A percentile compares a stretch with the other conserved stretches of the same genome.
phyloP scores from a whole-genome alignment of 768 basidiomycete genomes.

The Boletellus ananiceps region DNA sequence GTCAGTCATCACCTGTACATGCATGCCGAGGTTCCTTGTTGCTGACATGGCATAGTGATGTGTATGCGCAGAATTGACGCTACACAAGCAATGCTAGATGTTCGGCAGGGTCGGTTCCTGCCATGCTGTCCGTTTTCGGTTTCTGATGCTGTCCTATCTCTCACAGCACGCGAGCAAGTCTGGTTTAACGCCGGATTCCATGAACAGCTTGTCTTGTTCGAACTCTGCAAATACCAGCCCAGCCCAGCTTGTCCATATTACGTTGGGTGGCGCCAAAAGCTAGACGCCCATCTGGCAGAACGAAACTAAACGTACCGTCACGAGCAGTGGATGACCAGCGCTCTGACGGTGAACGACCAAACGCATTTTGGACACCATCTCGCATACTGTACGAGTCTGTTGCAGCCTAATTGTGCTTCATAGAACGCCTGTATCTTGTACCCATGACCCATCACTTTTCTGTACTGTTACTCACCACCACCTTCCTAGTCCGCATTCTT shows the following conservation, averaged over 20 bases:
- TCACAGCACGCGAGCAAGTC: slow-evolving; percentile 65
- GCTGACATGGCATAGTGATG: slow-evolving; percentile 51
- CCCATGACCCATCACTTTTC: slow-evolving; percentile 7
- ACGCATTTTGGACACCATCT: slow-evolving; percentile 3
- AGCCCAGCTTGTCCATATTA: slow-evolving; percentile 60
- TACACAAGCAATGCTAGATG: slow-evolving; percentile 54
- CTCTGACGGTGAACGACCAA: slow-evolving; percentile 7
- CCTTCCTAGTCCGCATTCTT: background rate
- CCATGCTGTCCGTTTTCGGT: slow-evolving; percentile 1
- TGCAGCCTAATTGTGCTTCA: slow-evolving; percentile 13
- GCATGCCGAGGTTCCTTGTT: slow-evolving; percentile 1
- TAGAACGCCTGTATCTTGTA: slow-evolving; percentile 18
- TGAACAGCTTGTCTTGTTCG: slow-evolving; percentile 72
- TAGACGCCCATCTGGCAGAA: slow-evolving; percentile 45
- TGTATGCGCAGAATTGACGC: slow-evolving; percentile 51
- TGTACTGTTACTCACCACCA: slow-evolving; percentile 2
- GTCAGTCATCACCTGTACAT: slow-evolving; percentile 38
- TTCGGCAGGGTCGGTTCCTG: slow-evolving; percentile 49
- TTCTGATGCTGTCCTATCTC: slow-evolving; percentile 1
- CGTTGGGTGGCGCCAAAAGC: slow-evolving; percentile 54
- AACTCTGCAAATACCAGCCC: slow-evolving; percentile 66
- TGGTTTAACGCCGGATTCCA: slow-evolving; percentile 79
- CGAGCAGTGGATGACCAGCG: slow-evolving; percentile 7
- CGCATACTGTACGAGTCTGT: slow-evolving; percentile 20
- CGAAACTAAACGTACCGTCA: slow-evolving; percentile 11